A percentile compares a stretch with the other conserved stretches of the same genome.
Evolutionary conservation across 2,329 filamentous ascomycete species (phyloP).

Genomic region (Cladorrhinum sp.): DNA sequence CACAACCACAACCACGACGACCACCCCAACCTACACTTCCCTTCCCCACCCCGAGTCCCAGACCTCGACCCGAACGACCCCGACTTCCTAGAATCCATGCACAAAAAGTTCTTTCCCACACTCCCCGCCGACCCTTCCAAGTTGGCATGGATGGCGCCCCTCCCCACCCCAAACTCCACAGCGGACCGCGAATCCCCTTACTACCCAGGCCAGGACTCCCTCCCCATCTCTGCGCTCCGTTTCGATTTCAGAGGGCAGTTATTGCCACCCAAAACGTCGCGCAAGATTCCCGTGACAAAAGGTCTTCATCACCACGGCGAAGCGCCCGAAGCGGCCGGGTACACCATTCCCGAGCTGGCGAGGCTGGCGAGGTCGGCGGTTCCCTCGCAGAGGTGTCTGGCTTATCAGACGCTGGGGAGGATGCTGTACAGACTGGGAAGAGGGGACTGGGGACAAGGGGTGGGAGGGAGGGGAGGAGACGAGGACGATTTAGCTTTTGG

Average conservation of each 20-base stretch:
- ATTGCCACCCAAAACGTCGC: slow-evolving; percentile 70
- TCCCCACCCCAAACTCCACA: slow-evolving; percentile 60
- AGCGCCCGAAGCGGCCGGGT: slow-evolving; percentile 89
- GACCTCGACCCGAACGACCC: slow-evolving; percentile 81
- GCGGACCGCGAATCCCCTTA: slow-evolving; percentile 74
- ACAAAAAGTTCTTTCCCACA: slow-evolving; percentile 89
- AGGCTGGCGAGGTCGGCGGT: slow-evolving; percentile 77
- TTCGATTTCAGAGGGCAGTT: slow-evolving; percentile 85
- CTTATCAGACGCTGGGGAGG: slow-evolving; percentile 85
- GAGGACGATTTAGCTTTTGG: slow-evolving; percentile 67
- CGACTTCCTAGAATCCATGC: slow-evolving; percentile 78
- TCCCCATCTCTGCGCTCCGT: slow-evolving; percentile 74
- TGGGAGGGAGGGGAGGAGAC: slow-evolving; percentile 44
- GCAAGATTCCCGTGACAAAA: slow-evolving; percentile 69
- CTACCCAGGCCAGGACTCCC: slow-evolving; percentile 68
- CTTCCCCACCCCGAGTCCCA: slow-evolving; percentile 50
- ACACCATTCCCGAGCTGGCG: slow-evolving; percentile 84
- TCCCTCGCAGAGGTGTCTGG: slow-evolving; percentile 82
- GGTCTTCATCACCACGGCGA: slow-evolving; percentile 93
- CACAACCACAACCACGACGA: slow-evolving; percentile 32
- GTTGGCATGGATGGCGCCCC: slow-evolving; percentile 83
- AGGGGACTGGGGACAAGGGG: slow-evolving; percentile 67
- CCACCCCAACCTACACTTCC: slow-evolving; percentile 57
- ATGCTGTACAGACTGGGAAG: slow-evolving; percentile 78
- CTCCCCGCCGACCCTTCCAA: slow-evolving; percentile 81